These are phyloP conservation scores for Zea luxurians DNA, from an alignment of 176 grass and related monocot genomes.

Conservation along the genomic window DNA sequence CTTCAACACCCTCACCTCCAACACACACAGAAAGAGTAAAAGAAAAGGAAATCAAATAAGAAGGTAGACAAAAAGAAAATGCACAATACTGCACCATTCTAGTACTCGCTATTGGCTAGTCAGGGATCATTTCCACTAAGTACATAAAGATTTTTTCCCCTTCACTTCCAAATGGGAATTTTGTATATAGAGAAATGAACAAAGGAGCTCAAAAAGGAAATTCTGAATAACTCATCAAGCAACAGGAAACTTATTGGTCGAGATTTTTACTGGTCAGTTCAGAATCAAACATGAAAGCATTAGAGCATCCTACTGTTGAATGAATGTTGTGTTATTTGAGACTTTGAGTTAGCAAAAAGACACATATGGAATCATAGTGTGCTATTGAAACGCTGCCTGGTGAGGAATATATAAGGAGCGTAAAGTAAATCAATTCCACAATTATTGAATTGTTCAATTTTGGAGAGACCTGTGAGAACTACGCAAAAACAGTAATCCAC, in stretches of 20 bases:
- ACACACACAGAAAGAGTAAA: not conserved
- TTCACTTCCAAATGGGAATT: not conserved
- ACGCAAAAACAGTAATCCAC: not conserved
- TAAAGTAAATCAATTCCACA: not conserved
- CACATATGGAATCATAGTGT: not conserved
- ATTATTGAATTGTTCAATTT: not conserved
- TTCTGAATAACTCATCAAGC: not conserved
- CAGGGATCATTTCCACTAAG: not conserved
- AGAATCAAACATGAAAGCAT: not conserved
- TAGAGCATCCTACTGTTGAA: not conserved
- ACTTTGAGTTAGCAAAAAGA: not conserved
- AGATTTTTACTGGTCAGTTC: not conserved
- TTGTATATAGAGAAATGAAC: not conserved
- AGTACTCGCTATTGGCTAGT: not conserved
- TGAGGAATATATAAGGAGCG: not conserved
- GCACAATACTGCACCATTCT: not conserved
- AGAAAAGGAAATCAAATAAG: not conserved
- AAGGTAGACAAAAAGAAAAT: not conserved
- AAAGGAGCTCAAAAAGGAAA: slow-evolving; percentile 20
- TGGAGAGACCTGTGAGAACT: not conserved
- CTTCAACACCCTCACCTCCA: not conserved
- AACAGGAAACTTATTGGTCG: not conserved
- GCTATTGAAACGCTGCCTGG: not conserved
- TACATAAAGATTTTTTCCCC: not conserved
- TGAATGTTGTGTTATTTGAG: not conserved